phyloP scores from a whole-genome alignment of 345 rosid species.

The Streptanthus diversifolius region DNA sequence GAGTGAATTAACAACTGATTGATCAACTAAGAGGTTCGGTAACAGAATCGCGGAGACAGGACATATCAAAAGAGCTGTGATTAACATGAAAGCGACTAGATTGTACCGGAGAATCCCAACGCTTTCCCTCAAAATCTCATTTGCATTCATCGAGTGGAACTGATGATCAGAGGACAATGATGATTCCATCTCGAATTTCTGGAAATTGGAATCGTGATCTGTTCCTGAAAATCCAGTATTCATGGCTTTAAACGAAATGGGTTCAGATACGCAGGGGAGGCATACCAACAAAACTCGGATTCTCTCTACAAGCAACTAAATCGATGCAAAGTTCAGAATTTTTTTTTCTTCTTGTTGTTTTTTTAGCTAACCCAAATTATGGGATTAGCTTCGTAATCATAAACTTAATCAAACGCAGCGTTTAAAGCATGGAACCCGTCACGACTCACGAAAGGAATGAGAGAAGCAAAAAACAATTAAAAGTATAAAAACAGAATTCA shows the following conservation, averaged over 20 bases:
- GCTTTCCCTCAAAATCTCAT: slow-evolving; percentile 87
- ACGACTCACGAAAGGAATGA: slow-evolving; percentile 1
- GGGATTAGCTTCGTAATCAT: slow-evolving; percentile 3
- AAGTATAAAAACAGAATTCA: not conserved
- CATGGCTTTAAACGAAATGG: not conserved
- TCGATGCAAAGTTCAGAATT: not conserved
- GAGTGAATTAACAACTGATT: slow-evolving; percentile 54
- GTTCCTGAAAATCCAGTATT: slow-evolving; percentile 41
- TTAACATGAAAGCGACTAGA: slow-evolving; percentile 54
- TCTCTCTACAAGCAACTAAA: not conserved
- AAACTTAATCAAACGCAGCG: not conserved
- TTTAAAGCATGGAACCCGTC: slow-evolving; percentile 10
- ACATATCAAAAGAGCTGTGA: slow-evolving; percentile 59
- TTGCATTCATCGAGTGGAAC: slow-evolving; percentile 65
- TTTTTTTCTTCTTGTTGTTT: not conserved
- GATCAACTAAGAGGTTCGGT: slow-evolving; percentile 71
- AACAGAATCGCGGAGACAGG: slow-evolving; percentile 70
- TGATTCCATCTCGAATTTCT: slow-evolving; percentile 38
- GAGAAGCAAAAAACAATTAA: slow-evolving; percentile 11
- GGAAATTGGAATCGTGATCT: slow-evolving; percentile 36
- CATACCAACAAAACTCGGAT: not conserved
- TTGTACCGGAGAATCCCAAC: slow-evolving; percentile 78
- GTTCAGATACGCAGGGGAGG: not conserved
- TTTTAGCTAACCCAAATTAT: not conserved
- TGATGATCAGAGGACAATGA: slow-evolving; percentile 29